Base-by-base conservation (phyloP, 2,329 filamentous ascomycete species). In the Leptodontidium sp. region DNA sequence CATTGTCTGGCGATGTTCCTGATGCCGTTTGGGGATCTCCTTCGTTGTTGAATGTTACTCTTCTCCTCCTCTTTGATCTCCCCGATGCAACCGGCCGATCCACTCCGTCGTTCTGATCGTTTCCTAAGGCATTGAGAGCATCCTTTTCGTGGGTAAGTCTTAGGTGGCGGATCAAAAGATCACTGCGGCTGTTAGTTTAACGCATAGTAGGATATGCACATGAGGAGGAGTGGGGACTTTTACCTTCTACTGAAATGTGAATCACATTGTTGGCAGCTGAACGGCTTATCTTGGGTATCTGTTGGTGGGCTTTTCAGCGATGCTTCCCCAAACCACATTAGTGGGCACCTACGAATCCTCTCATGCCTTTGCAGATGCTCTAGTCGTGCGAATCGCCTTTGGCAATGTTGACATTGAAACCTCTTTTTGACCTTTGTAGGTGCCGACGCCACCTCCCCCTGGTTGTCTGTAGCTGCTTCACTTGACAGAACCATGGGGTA, bases 361-460 rank as follows among this genome's bases (percentile, higher is more conserved):
- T 89, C 87, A 77, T 90, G 87, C 76, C 87, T 83, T 78, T 89
- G 87, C 62, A 90, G 86, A 79, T 90, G 87, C 78, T 90, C 87
- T 74, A 89, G 86, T 75, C 87, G 86, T 78, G 87, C 85, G 78
- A 90, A 90, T 71, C 85, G 83, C 76, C 89, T 89, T 79, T 84
- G 87, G 79, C 87, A 90, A 75, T 87, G 88, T 76, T 86, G 86
- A 83, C 87, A 90, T 67, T 40, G 55, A 45, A 69, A 66, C 45
- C 64, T 66, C 64, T 59, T 59, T 26, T 69, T 69, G 40, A 52
- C 32, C 43, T 66, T 66, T 21, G 61, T 66, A 35, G 45, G 29
- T 26, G 57, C 45, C 32, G 47, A 17, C 24, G 45, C n/a, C 38
- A 32, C 55, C 24, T 45, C 1, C 59, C 59, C 40, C 26, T 35